Conservation (phyloP, 2,329 filamentous ascomycete species). For the Dendrostoma leiphaemia region DNA sequence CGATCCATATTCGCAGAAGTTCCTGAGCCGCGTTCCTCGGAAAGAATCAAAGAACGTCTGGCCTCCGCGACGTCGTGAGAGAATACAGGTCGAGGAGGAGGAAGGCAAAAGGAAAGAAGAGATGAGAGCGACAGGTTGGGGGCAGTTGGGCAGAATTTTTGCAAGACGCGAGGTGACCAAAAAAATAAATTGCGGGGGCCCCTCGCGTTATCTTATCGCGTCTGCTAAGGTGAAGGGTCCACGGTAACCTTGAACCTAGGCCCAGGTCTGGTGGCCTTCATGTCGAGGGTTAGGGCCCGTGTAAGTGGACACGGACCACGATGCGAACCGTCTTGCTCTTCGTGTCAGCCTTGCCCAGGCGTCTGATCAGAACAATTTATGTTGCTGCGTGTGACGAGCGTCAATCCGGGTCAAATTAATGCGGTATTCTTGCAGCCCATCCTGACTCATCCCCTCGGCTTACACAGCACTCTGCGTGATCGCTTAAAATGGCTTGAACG, state of each 20-base stretch:
- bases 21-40: conserved; percentile 1
- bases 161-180: neutral
- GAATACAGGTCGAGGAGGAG: neutral
- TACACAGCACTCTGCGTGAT: too few relatives aligned
- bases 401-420: too few relatives aligned
- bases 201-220: conserved; percentile 36
- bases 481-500: too few relatives aligned
- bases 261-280: too few relatives aligned
- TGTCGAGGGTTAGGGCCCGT: conserved; percentile 6
- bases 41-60: neutral
- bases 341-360: neutral
- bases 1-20: conserved; percentile 61
- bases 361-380: too few relatives aligned
- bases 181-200: conserved; percentile 9
- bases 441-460: too few relatives aligned
- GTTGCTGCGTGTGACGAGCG: too few relatives aligned
- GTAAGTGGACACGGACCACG: neutral
- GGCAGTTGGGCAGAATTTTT: conserved; percentile 6
- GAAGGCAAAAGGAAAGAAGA: neutral
- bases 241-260: too few relatives aligned
- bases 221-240: conserved; percentile 14
- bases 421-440: too few relatives aligned
- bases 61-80: neutral
- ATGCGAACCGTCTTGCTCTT: neutral
- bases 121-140: neutral